A percentile compares a stretch with the other conserved stretches of the same genome.
phyloP scores from a whole-genome alignment of 202 grass and related monocot genomes.

The Panicum hallii region DNA sequence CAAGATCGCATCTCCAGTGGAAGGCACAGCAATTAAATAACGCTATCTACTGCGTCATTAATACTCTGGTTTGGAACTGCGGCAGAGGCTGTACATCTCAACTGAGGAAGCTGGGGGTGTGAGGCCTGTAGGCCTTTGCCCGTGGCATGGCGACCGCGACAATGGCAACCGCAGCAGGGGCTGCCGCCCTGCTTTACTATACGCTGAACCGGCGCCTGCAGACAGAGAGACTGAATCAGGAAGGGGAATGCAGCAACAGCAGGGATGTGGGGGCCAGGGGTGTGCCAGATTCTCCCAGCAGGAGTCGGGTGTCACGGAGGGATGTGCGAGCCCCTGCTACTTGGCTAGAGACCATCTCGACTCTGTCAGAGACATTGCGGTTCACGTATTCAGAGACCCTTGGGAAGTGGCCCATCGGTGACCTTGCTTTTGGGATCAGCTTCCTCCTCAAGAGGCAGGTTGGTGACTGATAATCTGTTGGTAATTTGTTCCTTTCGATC shows the following conservation, averaged over 20 bases:
- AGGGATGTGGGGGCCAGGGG: constrained; percentile 32
- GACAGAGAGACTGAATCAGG: constrained; percentile 51
- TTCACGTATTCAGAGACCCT: constrained; percentile 99
- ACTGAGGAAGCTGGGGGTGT: background rate
- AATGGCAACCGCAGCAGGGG: constrained; percentile 87
- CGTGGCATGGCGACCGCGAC: constrained; percentile 77
- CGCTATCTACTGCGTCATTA: background rate
- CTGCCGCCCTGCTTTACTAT: constrained; percentile 85
- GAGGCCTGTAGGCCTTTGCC: background rate
- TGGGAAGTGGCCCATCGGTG: constrained; percentile 98
- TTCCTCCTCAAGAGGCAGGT: constrained; percentile 97
- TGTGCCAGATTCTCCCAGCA: constrained; percentile 30
- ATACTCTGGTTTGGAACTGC: background rate
- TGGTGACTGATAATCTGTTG: background rate
- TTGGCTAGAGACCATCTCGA: constrained; percentile 96
- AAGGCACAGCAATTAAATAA: constrained; percentile 17
- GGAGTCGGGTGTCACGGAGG: constrained; percentile 67
- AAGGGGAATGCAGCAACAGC: constrained; percentile 44
- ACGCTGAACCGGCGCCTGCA: constrained; percentile 73
- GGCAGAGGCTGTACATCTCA: background rate
- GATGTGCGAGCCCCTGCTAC: constrained; percentile 85
- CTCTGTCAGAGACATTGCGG: constrained; percentile 85
- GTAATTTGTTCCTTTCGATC: background rate
- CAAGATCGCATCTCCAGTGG: constrained; percentile 49
- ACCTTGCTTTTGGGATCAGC: constrained; percentile 94